phyloP scores from a whole-genome alignment of 768 basidiomycete species.

The Termitomyces sp. region DNA sequence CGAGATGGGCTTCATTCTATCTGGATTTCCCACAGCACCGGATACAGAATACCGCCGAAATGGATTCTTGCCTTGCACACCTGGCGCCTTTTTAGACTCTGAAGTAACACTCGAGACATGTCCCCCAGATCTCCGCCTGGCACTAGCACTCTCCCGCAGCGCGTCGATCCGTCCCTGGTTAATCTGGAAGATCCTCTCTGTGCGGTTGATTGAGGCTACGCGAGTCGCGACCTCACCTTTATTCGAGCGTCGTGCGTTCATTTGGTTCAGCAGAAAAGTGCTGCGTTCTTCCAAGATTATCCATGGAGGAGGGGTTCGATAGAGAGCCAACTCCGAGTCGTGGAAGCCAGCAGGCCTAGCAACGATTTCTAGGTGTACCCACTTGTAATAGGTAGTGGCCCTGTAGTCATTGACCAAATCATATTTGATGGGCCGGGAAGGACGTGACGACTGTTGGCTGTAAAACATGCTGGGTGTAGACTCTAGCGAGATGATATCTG shows the following conservation, averaged over 20 bases:
- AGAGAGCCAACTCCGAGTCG: constrained; percentile 28
- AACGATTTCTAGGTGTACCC: constrained; percentile 1
- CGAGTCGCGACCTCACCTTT: neutral
- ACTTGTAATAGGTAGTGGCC: constrained; percentile 13
- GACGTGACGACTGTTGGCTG: neutral
- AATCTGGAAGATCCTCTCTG: constrained; percentile 8
- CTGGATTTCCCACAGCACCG: constrained; percentile 1
- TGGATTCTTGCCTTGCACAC: constrained; percentile 13
- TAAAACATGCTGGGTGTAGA: constrained; percentile 15
- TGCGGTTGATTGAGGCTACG: constrained; percentile 7
- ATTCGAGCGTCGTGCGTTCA: neutral
- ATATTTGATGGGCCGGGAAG: neutral
- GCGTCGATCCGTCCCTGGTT: constrained; percentile 10
- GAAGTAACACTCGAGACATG: neutral
- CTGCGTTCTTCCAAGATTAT: constrained; percentile 16
- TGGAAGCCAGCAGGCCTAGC: constrained; percentile 1
- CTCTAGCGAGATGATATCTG: neutral
- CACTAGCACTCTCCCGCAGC: constrained; percentile 9
- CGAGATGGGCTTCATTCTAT: constrained; percentile 19
- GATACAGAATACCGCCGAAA: constrained; percentile 12
- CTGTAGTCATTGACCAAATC: constrained; percentile 10
- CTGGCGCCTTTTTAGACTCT: neutral
- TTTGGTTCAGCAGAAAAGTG: neutral
- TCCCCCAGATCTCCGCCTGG: constrained; percentile 4
- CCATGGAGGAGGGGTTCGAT: constrained; percentile 34